Percentiles rank a stretch among this genome's conserved stretches.
phyloP scores from a whole-genome alignment of 2,329 filamentous ascomycete species.

The Zopfia rhizophila region DNA sequence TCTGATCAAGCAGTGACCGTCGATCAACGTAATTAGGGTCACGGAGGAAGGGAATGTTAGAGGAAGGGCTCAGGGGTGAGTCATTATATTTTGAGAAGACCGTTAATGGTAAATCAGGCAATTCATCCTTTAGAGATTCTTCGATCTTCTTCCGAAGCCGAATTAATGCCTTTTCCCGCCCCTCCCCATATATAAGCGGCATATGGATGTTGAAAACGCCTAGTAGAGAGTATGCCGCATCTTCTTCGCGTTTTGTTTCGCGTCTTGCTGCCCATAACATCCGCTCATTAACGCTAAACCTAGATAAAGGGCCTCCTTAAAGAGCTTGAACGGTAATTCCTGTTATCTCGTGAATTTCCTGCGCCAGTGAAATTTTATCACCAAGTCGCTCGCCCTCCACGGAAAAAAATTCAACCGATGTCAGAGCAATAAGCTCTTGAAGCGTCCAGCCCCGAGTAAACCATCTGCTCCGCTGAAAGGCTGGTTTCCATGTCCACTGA shows the following conservation, averaged over 20 bases:
- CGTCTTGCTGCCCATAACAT: slow-evolving; percentile 25
- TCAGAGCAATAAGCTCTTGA: slow-evolving; percentile 25
- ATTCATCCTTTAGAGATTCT: no score
- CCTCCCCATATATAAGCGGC: slow-evolving; percentile 38
- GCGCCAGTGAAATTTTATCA: slow-evolving; percentile 11
- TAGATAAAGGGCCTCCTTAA: slow-evolving; percentile 5
- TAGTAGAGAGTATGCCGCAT: slow-evolving; percentile 24
- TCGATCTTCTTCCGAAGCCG: no score
- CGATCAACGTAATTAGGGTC: no score
- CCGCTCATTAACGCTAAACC: slow-evolving; percentile 23
- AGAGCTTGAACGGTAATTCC: slow-evolving; percentile 17
- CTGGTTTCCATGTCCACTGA: no score
- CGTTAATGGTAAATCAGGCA: no score
- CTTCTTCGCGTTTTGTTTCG: slow-evolving; percentile 28
- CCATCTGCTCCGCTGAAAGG: no score
- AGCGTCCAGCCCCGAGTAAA: slow-evolving; percentile 24
- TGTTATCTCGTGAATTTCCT: slow-evolving; percentile 17
- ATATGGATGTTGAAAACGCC: slow-evolving; percentile 25
- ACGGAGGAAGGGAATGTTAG: no score
- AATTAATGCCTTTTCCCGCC: slow-evolving; percentile 28
- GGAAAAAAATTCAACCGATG: slow-evolving; percentile 28
- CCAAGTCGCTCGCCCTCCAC: slow-evolving; percentile 16
- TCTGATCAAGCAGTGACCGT: no score
- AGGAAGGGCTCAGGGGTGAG: no score
- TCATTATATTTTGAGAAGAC: no score